These are phyloP conservation scores for Anisodus tanguticus DNA, from an alignment of 257 asterid genomes.

Conservation along the genomic window DNA sequence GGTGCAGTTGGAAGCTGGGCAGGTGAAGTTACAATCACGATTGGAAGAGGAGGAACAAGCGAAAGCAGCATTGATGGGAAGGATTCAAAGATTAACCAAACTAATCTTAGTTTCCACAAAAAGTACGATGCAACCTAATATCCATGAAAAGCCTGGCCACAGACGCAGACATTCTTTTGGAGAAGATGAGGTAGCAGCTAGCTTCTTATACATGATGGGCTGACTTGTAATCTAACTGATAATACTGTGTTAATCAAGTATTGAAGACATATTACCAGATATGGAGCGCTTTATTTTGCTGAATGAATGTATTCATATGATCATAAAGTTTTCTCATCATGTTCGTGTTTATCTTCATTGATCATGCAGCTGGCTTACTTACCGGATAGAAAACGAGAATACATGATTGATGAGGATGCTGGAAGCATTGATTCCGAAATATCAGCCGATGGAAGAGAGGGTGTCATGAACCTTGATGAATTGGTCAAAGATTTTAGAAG, in stretches of 20 bases:
- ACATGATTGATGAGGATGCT: slow-evolving; percentile 59
- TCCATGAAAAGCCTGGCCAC: slow-evolving; percentile 54
- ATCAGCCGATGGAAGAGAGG: slow-evolving; percentile 58
- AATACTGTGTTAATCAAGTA: slow-evolving; percentile 14
- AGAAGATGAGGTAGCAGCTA: slow-evolving; percentile 72
- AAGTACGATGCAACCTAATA: slow-evolving; percentile 55
- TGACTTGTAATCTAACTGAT: slow-evolving; percentile 24
- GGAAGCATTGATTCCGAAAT: slow-evolving; percentile 66
- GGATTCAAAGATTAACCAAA: slow-evolving; percentile 88
- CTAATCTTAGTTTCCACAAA: slow-evolving; percentile 83
- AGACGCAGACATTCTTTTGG: slow-evolving; percentile 86
- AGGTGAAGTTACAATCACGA: slow-evolving; percentile 79
- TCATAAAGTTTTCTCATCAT: slow-evolving; percentile 20
- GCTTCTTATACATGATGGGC: slow-evolving; percentile 14
- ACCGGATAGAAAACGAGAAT: slow-evolving; percentile 81
- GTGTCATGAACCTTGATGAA: slow-evolving; percentile 61
- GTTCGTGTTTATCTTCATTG: slow-evolving; percentile 37
- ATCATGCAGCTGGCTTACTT: slow-evolving; percentile 76
- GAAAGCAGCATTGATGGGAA: slow-evolving; percentile 88
- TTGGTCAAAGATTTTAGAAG: slow-evolving; percentile 65
- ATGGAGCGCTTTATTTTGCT: slow-evolving; percentile 19
- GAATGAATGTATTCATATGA: background rate
- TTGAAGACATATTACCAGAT: slow-evolving; percentile 19
- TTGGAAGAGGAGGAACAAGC: slow-evolving; percentile 93
- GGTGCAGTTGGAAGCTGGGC: slow-evolving; percentile 84